Percentiles rank a stretch among this genome's conserved stretches.
Evolutionary conservation across 176 grass and related monocot species (phyloP).

Genomic region (Tillandsia fasciculata): DNA sequence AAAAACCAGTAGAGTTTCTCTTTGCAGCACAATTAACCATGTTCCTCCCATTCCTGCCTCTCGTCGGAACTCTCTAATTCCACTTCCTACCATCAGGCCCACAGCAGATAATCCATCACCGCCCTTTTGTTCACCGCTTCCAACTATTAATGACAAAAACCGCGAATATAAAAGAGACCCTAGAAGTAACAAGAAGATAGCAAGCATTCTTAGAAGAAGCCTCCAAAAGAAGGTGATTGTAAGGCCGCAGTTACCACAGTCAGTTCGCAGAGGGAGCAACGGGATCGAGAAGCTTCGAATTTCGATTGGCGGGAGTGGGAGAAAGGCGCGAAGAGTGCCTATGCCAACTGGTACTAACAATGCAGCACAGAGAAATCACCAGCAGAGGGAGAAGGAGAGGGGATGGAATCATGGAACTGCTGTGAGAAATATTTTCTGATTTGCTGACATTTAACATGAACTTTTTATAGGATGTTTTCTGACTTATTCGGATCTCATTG

Average conservation of each 20-base stretch:
- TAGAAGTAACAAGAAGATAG: slow-evolving; percentile 50
- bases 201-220: slow-evolving; percentile 72
- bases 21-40: slow-evolving; percentile 29
- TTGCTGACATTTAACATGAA: background rate
- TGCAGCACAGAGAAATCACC: slow-evolving; percentile 14
- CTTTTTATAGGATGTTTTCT: background rate
- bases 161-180: background rate
- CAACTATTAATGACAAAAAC: slow-evolving; percentile 20
- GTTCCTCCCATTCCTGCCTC: slow-evolving; percentile 16
- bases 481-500: background rate
- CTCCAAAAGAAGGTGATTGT: slow-evolving; percentile 96
- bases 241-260: slow-evolving; percentile 32
- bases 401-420: slow-evolving; percentile 53
- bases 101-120: slow-evolving; percentile 21
- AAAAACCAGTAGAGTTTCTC: slow-evolving; percentile 40
- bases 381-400: slow-evolving; percentile 43
- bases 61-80: slow-evolving; percentile 40
- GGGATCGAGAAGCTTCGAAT: slow-evolving; percentile 16
- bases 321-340: slow-evolving; percentile 29
- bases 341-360: background rate
- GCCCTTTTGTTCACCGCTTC: background rate
- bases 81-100: slow-evolving; percentile 27
- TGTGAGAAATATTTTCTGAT: slow-evolving; percentile 14
- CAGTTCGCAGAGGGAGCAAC: slow-evolving; percentile 21
- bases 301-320: slow-evolving; percentile 16